Evolutionary conservation across 306 rosid species (phyloP).

Genomic region (Acacia melanoxylon): DNA sequence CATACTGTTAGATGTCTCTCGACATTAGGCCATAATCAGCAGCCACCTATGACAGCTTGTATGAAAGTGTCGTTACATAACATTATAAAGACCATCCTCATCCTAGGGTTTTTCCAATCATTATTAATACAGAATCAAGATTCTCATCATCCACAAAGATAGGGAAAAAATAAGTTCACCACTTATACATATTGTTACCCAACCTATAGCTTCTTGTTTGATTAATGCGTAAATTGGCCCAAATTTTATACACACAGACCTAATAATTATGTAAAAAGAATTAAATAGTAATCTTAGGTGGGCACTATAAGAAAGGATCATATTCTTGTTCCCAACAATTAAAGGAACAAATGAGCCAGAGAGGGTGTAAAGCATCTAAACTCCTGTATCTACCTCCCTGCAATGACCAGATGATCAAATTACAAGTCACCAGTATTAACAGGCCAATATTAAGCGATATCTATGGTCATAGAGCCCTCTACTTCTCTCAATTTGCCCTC

Average conservation of each 20-base stretch:
- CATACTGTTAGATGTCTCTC: constrained; percentile 28
- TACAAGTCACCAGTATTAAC: neutral
- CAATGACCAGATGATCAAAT: neutral
- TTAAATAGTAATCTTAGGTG: neutral
- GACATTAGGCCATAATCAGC: constrained; percentile 19
- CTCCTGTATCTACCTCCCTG: neutral
- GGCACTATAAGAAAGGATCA: neutral
- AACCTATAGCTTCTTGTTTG: neutral
- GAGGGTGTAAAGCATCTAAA: neutral
- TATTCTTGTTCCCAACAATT: neutral
- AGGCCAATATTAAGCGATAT: neutral
- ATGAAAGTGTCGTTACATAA: constrained; percentile 22
- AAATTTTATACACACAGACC: neutral
- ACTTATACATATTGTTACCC: neutral
- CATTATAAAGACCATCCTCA: neutral
- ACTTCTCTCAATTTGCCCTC: neutral
- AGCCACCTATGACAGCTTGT: constrained; percentile 28
- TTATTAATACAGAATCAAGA: constrained; percentile 17
- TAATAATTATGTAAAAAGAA: neutral
- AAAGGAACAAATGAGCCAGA: neutral
- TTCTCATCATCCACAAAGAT: constrained; percentile 13
- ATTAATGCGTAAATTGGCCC: neutral
- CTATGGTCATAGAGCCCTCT: neutral
- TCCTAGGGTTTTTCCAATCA: constrained; percentile 16
- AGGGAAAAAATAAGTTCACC: neutral